These are phyloP conservation scores for Cladophialophora immunda DNA, from an alignment of 2,329 filamentous ascomycete species.

Conservation along the genomic window DNA sequence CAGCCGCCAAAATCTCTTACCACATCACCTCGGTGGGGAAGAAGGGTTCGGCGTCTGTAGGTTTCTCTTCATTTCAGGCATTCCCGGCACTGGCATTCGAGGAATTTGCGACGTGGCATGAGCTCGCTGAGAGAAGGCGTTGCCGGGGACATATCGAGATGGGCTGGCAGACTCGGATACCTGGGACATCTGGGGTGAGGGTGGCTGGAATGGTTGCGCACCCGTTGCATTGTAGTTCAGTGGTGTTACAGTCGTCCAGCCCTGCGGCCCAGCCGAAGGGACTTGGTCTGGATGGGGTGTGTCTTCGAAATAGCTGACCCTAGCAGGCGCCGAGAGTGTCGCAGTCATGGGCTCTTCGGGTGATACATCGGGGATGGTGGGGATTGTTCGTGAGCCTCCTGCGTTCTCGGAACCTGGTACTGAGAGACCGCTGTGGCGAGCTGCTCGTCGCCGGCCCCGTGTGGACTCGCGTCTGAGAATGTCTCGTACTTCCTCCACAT, in stretches of 20 bases:
- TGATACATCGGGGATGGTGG: constrained; percentile 33
- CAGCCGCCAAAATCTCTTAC: constrained; percentile 5
- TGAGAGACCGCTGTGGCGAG: constrained; percentile 31
- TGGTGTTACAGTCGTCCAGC: constrained; percentile 24
- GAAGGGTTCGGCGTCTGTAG: constrained; percentile 14
- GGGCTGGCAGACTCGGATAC: constrained; percentile 17
- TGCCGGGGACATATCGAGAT: constrained; percentile 35
- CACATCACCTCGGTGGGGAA: constrained; percentile 27
- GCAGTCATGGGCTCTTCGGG: constrained; percentile 29
- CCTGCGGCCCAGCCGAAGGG: constrained; percentile 11
- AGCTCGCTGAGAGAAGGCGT: constrained; percentile 41
- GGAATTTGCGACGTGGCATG: constrained; percentile 25
- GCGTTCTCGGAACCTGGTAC: constrained; percentile 7
- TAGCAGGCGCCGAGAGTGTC: constrained; percentile 12
- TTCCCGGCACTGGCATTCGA: constrained; percentile 36
- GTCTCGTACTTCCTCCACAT: constrained; percentile 40
- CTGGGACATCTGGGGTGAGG: constrained; percentile 23
- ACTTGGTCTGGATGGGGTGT: constrained; percentile 25
- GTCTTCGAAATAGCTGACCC: constrained; percentile 40
- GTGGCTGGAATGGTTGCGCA: constrained; percentile 9
- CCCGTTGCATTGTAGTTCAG: constrained; percentile 25
- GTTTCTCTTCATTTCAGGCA: constrained; percentile 38
- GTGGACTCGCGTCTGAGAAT: constrained; percentile 50
- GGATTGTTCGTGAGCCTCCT: constrained; percentile 35
- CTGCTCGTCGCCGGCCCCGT: constrained; percentile 49